Base-by-base conservation (phyloP, 148 eudicot genomes). In the Rhododendron molle region DNA sequence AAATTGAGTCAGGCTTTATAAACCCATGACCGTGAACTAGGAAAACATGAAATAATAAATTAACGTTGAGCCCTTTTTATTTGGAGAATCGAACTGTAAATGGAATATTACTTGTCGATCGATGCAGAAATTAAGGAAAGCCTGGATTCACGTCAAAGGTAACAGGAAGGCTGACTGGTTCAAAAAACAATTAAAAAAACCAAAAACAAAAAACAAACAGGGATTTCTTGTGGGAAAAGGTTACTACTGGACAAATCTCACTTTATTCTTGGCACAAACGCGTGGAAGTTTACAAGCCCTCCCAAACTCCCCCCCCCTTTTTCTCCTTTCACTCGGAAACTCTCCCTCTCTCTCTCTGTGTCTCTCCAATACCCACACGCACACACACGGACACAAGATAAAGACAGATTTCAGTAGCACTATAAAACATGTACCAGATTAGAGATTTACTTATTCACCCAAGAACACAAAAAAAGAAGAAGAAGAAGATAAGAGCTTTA, bases 261-360 rank as follows among this genome's bases (percentile, higher is more conserved):
- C 13, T 9, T 21, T n/a, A 0, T 23, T 28, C 36, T 20, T 54
- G 58, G 15, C 58, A 40, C 44, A 56, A 40, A 78, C 88, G 88
- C 82, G 88, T 85, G 87, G 83, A 85, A 80, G 67, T 67, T 14
- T n/a, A 56, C 77, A 23, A 3, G 28, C 30, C 47, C 16, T 20
- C n/a, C 28, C 69, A 50, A 54, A 67, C 14, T n/a, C 76, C 10
- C 50, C 76, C 10, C 50, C 79, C 15, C 4, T 16, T 73, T 86
- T 86, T 86, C 88, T 83, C 78, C 85, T 46, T 6, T 86, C 71
- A 83, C 85, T 82, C 83, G 85, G 36, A 26, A 60, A 47, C 76
- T 5, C 84, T n/a, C 52, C 21, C 52, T 20, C 36, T 18, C 79
- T 18, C 46, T 15, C 47, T 38, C 46, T 18, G n/a, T 18, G n/a